Conservation (phyloP, 495 filamentous ascomycete genomes). For the Terfezia boudieri region DNA sequence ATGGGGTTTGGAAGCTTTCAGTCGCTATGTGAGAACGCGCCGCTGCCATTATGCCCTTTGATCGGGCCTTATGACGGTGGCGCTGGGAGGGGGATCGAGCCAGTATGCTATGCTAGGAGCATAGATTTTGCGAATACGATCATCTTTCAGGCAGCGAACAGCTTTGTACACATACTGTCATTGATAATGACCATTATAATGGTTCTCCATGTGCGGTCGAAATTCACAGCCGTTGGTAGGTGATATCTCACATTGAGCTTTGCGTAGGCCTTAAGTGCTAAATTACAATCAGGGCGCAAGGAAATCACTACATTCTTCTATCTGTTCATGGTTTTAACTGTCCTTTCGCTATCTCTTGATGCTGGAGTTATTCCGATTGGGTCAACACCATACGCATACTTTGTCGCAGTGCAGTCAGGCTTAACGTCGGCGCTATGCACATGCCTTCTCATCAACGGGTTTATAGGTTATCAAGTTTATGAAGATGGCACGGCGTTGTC, state of each 20-base stretch:
- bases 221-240: conserved; percentile 96
- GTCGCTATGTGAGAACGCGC: conserved; percentile 61
- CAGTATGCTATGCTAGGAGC: conserved; percentile 81
- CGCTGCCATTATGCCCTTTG: conserved; percentile 69
- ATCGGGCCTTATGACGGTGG: conserved; percentile 37
- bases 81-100: conserved; percentile 48
- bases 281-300: conserved; percentile 53
- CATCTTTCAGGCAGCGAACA: conserved; percentile 84
- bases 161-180: conserved; percentile 80
- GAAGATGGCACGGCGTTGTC: conserved; percentile 94
- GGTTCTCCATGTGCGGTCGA: conserved; percentile 87
- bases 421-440: conserved; percentile 73
- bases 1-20: conserved; percentile 89
- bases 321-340: conserved; percentile 74
- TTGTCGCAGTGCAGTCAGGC: conserved; percentile 73
- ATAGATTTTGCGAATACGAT: conserved; percentile 94
- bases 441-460: conserved; percentile 86
- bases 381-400: conserved; percentile 65
- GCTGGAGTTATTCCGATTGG: conserved; percentile 76
- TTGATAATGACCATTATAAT: conserved; percentile 86
- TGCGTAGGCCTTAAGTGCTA: background rate
- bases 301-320: conserved; percentile 98
- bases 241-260: conserved; percentile 7
- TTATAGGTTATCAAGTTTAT: conserved; percentile 96
- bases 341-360: conserved; percentile 76